phyloP scores from a whole-genome alignment of 495 filamentous ascomycete species.

The Penicillium chermesinum region DNA sequence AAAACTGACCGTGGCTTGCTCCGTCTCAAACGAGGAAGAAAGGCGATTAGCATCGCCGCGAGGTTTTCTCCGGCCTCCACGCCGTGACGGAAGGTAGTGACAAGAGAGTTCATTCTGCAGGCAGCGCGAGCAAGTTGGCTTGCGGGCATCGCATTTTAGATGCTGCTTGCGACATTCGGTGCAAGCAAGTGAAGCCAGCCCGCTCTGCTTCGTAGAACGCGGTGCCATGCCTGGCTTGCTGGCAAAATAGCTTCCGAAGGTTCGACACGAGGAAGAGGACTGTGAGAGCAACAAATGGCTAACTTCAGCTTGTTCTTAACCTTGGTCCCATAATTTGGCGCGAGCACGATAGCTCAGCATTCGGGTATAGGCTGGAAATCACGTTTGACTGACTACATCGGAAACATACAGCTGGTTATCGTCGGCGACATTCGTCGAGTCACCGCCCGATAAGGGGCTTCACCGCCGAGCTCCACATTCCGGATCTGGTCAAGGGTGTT shows the following conservation, averaged over 20 bases:
- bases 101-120: constrained; percentile 24
- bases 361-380: too few species aligned
- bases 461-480: too few species aligned
- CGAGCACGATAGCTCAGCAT: too few species aligned
- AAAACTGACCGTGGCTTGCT: constrained; percentile 11
- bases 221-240: constrained; percentile 16
- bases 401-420: too few species aligned
- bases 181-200: constrained; percentile 33
- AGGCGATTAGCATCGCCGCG: constrained; percentile 18
- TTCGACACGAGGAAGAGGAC: too few species aligned
- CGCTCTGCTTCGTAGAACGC: constrained; percentile 18
- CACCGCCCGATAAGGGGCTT: too few species aligned
- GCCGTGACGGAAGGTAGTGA: constrained; percentile 36
- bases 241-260: not conserved
- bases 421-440: too few species aligned
- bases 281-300: too few species aligned
- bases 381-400: too few species aligned
- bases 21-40: constrained; percentile 3
- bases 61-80: constrained; percentile 32
- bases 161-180: constrained; percentile 42
- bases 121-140: constrained; percentile 35
- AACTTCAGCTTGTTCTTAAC: too few species aligned
- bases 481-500: too few species aligned
- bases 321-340: too few species aligned
- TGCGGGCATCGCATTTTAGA: constrained; percentile 37